Conservation (phyloP, 2,329 filamentous ascomycete genomes). For the Aspergillus candidus region DNA sequence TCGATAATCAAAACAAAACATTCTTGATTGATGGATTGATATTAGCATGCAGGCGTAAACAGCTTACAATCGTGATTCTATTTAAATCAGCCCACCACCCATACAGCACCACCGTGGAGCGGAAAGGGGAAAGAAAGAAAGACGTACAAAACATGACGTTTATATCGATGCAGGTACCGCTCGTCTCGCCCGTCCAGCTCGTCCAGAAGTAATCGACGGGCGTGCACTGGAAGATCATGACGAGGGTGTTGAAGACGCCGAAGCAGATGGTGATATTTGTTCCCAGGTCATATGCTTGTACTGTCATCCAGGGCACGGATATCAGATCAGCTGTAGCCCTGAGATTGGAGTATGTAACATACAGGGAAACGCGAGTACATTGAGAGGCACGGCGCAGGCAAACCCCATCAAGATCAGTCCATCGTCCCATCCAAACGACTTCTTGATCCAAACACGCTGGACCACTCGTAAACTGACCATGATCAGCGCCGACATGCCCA, state of each 20-base stretch:
- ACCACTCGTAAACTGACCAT: constrained; percentile 6
- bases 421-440: constrained; percentile 9
- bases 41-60: constrained; percentile 37
- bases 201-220: constrained; percentile 48
- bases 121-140: constrained; percentile 21
- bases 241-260: constrained; percentile 31
- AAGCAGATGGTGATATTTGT: constrained; percentile 45
- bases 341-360: neutral
- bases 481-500: constrained; percentile 9
- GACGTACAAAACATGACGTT: constrained; percentile 51
- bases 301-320: constrained; percentile 1
- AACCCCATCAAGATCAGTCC: constrained; percentile 7
- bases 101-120: no score
- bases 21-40: no score
- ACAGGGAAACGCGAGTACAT: constrained; percentile 5
- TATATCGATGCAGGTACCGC: constrained; percentile 46
- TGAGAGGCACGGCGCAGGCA: constrained; percentile 5
- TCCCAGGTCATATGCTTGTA: constrained; percentile 10
- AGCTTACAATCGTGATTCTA: constrained; percentile 39
- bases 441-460: constrained; percentile 5
- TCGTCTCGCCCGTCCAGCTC: constrained; percentile 45
- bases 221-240: constrained; percentile 22
- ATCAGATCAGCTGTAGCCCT: neutral
- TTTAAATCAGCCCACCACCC: no score
- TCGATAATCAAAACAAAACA: no score